These are phyloP conservation scores for Russula abietina DNA, from an alignment of 768 basidiomycete genomes.

Conservation along the genomic window DNA sequence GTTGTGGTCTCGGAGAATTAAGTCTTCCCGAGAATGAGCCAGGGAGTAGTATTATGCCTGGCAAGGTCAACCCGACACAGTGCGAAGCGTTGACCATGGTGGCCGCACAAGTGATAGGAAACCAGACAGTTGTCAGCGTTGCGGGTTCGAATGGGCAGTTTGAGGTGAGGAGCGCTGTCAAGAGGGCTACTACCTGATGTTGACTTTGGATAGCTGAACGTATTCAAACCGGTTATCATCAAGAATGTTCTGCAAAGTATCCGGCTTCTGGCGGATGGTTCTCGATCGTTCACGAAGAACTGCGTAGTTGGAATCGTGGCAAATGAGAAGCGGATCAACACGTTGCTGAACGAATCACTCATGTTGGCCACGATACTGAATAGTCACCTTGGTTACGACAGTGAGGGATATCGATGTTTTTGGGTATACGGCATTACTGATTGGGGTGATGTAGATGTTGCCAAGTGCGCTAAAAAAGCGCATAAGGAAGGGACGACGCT, in stretches of 20 bases:
- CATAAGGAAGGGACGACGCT: conserved; percentile 96
- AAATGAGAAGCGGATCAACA: conserved; percentile 88
- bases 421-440: conserved; percentile 1
- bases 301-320: conserved; percentile 95
- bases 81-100: conserved; percentile 99
- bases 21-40: conserved; percentile 97
- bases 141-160: conserved; percentile 96
- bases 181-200: background rate
- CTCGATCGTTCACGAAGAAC: conserved; percentile 93
- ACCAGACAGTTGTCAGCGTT: conserved; percentile 87
- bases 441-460: conserved; percentile 63
- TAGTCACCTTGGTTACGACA: conserved; percentile 94
- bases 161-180: conserved; percentile 53
- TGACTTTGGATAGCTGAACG: conserved; percentile 66
- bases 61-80: conserved; percentile 99
- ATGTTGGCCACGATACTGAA: conserved; percentile 99
- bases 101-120: conserved; percentile 96
- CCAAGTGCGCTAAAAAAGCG: conserved; percentile 99
- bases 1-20: conserved; percentile 94
- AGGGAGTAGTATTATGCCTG: conserved; percentile 99
- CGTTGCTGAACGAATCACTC: conserved; percentile 87
- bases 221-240: conserved; percentile 98
- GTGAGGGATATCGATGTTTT: conserved; percentile 42
- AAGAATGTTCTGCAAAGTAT: conserved; percentile 97
- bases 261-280: conserved; percentile 86